Evolutionary conservation across 2,329 filamentous ascomycete genomes (phyloP).

Genomic region (Magnaporthales sp.): DNA sequence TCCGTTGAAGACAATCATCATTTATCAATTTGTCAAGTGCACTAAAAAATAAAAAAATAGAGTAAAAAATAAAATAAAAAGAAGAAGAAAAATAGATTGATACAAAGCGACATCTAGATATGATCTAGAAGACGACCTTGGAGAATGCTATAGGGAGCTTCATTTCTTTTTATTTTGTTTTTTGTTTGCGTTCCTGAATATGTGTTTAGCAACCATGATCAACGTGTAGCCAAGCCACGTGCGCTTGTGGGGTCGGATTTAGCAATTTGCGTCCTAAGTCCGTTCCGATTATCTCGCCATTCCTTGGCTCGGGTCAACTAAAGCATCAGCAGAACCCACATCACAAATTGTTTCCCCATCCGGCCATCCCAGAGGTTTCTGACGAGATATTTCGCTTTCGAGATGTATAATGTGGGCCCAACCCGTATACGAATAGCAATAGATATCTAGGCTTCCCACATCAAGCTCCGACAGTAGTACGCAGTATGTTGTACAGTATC

Average conservation of each 20-base stretch:
- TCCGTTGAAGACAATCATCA: background rate
- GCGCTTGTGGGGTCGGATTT: background rate
- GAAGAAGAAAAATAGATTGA: background rate
- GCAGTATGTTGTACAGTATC: too few relatives aligned
- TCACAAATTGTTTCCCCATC: background rate
- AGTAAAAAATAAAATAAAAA: background rate
- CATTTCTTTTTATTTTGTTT: background rate
- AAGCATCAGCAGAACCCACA: background rate
- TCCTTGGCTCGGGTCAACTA: background rate
- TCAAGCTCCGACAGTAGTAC: too few relatives aligned
- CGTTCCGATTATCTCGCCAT: background rate
- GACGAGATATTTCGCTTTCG: background rate
- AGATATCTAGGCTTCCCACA: too few relatives aligned
- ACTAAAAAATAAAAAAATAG: too few relatives aligned
- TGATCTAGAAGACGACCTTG: background rate
- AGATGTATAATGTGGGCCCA: background rate
- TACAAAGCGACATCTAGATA: background rate
- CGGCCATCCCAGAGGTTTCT: background rate
- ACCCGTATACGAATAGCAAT: too few relatives aligned
- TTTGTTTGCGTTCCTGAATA: too few relatives aligned
- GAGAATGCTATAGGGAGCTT: background rate
- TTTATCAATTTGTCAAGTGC: too few relatives aligned
- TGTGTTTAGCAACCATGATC: background rate
- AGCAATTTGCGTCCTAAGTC: background rate
- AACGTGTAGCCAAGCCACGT: background rate